Evolutionary conservation across 495 filamentous ascomycete species (phyloP), one percentile per base, ranked within the genome.

Genomic region (Chaetomium fimeti): DNA sequence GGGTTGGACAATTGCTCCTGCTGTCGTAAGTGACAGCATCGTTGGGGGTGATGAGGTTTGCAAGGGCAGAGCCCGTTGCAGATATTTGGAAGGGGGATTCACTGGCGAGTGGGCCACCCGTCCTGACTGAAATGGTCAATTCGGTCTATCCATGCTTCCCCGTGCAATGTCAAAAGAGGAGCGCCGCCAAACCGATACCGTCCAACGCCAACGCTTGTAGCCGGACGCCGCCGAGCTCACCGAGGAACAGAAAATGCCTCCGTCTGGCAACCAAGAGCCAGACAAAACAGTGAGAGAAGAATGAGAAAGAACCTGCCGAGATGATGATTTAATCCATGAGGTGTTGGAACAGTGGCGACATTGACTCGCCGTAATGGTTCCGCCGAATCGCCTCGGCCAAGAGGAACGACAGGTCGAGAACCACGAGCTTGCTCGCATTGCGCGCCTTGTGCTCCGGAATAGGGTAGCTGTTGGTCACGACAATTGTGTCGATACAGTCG

Each of bases 391-490:
- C 93, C 77, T 98, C 94, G 13, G 91, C 82, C 36, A 98, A 79
- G 65, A 98, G 81, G 70, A 86, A 89, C 49, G 91, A 94, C 29
- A 98, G 82, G 70, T 96, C 92, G 62, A 98, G 85, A 20, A 96
- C 82, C 60, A 92, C 85, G 74, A 98, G 82, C 80, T 98, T 98
- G 80, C 84, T 91, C 38, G 85, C 84, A 49, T 83, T 84, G 58
- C 80, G 84, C 20, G 85, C 76, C 77, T 89, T 87, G 66, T 89
- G 84, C 53, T 85, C 83, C 18, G 86, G 80, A 65, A 98, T 95
- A 9, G 94, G 94, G 74, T 97, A 97, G 47, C 92, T 92, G 78
- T 98, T 96, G 27, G 94, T 98, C 64, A 98, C 94, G 49, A 98
- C 88, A 66, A 98, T 93, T 66, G 87, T 79, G 73, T 98, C 88